phyloP scores from a whole-genome alignment of 495 filamentous ascomycete genomes.

The Penicillium verhagenii region DNA sequence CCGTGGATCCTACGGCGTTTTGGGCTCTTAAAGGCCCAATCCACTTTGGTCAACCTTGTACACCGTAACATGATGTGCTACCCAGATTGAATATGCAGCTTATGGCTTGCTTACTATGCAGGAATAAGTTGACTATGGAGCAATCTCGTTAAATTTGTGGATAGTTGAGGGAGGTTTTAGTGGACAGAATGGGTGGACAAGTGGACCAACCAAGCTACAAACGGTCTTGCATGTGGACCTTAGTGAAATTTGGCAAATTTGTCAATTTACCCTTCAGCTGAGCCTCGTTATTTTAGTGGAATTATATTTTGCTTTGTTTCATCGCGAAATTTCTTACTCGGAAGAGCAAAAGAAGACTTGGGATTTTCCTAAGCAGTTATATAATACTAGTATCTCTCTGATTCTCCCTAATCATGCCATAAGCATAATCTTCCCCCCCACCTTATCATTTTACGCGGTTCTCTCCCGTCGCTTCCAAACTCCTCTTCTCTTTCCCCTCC shows the following conservation, averaged over 20 bases:
- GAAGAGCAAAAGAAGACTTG: too few species aligned
- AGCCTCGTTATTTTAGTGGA: background rate
- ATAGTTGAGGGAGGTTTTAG: too few species aligned
- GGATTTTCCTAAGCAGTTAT: too few species aligned
- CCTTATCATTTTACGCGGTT: slow-evolving; percentile 6
- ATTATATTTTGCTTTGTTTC: background rate
- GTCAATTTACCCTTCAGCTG: slow-evolving; percentile 1
- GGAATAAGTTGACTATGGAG: background rate
- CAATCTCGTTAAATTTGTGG: background rate
- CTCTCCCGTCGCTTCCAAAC: slow-evolving; percentile 24
- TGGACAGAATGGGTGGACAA: background rate
- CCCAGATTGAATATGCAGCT: background rate
- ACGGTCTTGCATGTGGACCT: background rate
- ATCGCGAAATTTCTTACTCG: background rate
- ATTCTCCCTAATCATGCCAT: background rate
- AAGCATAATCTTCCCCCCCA: background rate
- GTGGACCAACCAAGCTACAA: background rate
- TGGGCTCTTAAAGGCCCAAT: background rate
- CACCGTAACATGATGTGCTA: too few species aligned
- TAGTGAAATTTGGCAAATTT: background rate
- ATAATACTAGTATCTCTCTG: too few species aligned
- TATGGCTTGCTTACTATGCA: background rate
- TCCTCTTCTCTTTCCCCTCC: slow-evolving; percentile 7
- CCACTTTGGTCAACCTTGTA: background rate
- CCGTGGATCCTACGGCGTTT: background rate